phyloP scores from a whole-genome alignment of 495 filamentous ascomycete species.

The Ramalina intermedia region DNA sequence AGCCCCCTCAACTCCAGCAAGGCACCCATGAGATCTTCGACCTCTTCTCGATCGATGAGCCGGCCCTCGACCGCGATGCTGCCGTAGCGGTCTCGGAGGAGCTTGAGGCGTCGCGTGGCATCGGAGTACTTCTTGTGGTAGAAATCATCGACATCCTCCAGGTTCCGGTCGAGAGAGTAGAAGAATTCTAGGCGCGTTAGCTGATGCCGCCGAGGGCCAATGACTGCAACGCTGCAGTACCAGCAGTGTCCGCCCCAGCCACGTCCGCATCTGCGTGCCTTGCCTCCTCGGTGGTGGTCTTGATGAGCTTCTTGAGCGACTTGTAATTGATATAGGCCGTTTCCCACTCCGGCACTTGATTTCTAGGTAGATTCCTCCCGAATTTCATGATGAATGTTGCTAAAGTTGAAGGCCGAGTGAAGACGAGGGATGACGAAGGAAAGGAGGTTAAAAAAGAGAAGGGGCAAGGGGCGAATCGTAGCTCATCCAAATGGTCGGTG shows the following conservation, averaged over 20 bases:
- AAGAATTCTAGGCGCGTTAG: conserved; percentile 60
- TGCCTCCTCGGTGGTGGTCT: conserved; percentile 46
- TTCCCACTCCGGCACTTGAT: conserved; percentile 96
- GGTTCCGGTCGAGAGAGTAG: conserved; percentile 84
- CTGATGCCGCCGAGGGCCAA: conserved; percentile 8
- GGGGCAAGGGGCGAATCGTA: too few relatives aligned
- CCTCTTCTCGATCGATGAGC: conserved; percentile 55
- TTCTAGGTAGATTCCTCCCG: conserved; percentile 68
- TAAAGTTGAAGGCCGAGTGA: too few relatives aligned
- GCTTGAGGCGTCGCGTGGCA: conserved; percentile 61
- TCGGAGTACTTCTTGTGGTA: conserved; percentile 92
- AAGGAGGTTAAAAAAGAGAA: too few relatives aligned
- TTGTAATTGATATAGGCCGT: conserved; percentile 92
- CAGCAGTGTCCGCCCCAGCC: conserved; percentile 59
- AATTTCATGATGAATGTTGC: conserved; percentile 53
- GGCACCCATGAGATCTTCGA: conserved; percentile 76
- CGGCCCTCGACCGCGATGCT: conserved; percentile 34
- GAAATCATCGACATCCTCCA: conserved; percentile 88
- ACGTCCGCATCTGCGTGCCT: conserved; percentile 39
- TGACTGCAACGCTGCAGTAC: conserved; percentile 25
- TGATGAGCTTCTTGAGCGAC: conserved; percentile 85
- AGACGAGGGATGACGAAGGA: too few relatives aligned
- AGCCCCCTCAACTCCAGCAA: conserved; percentile 77
- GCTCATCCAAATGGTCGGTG: too few relatives aligned
- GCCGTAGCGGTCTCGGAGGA: conserved; percentile 76